phyloP scores from a whole-genome alignment of 495 filamentous ascomycete genomes.

The Neurospora intermedia region DNA sequence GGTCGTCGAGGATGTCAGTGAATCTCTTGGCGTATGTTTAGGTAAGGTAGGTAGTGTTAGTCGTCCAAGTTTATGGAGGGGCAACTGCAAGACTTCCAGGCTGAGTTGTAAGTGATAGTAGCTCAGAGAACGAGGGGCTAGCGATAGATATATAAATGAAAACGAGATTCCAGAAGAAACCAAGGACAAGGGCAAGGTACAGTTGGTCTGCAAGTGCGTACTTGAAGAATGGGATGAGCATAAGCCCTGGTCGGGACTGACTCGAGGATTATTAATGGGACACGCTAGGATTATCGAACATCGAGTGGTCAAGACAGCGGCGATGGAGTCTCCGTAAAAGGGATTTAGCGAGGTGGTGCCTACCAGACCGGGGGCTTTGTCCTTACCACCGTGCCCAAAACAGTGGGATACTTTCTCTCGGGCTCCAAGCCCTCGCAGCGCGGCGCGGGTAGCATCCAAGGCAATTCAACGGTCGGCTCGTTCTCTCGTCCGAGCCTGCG shows the following conservation, averaged over 20 bases:
- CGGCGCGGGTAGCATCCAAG: slow-evolving; percentile 1
- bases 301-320: slow-evolving; percentile 1
- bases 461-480: slow-evolving; percentile 22
- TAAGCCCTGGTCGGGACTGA: slow-evolving; percentile 10
- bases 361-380: not conserved
- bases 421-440: slow-evolving; percentile 3
- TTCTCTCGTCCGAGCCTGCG: slow-evolving; percentile 26
- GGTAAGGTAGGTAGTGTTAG: not conserved
- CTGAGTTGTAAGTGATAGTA: slow-evolving; percentile 5
- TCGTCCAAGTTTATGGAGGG: not conserved
- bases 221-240: slow-evolving; percentile 9
- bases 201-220: not conserved
- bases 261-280: slow-evolving; percentile 19
- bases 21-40: slow-evolving; percentile 1
- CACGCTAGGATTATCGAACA: slow-evolving; percentile 6
- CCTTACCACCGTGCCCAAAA: not conserved
- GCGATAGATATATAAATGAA: slow-evolving; percentile 4
- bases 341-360: not conserved
- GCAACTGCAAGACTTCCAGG: not conserved
- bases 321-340: slow-evolving; percentile 1
- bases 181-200: not conserved
- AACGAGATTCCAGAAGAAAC: slow-evolving; percentile 1
- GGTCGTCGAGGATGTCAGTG: slow-evolving; percentile 7
- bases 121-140: slow-evolving; percentile 3
- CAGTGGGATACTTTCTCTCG: slow-evolving; percentile 7